These are phyloP conservation scores for Penicillium crystallinum DNA, from an alignment of 495 filamentous ascomycete genomes.

Conservation along the genomic window DNA sequence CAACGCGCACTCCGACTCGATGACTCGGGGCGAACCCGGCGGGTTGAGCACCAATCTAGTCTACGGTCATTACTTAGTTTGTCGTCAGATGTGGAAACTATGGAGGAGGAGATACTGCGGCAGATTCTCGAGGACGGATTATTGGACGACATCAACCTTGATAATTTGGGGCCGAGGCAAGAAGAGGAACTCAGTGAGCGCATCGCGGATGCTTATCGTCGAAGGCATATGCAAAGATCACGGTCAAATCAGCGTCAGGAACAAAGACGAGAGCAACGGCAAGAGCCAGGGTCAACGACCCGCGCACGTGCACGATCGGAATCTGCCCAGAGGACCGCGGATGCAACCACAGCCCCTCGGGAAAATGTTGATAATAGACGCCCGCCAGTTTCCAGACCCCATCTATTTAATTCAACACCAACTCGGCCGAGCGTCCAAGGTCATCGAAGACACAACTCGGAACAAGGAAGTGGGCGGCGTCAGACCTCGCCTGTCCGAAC, in stretches of 20 bases:
- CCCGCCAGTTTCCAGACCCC: constrained; percentile 52
- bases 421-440: constrained; percentile 26
- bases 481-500: constrained; percentile 32
- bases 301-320: constrained; percentile 33
- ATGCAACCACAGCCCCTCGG: constrained; percentile 7
- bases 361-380: constrained; percentile 22
- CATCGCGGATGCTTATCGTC: constrained; percentile 80
- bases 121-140: constrained; percentile 87
- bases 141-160: constrained; percentile 77
- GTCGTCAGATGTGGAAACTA: constrained; percentile 65
- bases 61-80: constrained; percentile 75
- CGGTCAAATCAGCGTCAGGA: constrained; percentile 23
- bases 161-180: constrained; percentile 67
- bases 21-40: constrained; percentile 35
- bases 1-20: constrained; percentile 14
- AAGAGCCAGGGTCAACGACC: constrained; percentile 15
- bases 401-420: constrained; percentile 44
- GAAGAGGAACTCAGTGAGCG: constrained; percentile 84
- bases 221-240: constrained; percentile 53
- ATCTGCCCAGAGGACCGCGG: constrained; percentile 24
- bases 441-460: constrained; percentile 49
- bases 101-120: constrained; percentile 82
- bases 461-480: constrained; percentile 35
- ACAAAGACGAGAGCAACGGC: constrained; percentile 13
- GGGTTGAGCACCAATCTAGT: constrained; percentile 80